Conservation (phyloP, 2,329 filamentous ascomycete species). For the Aureobasidium leucospermi region DNA sequence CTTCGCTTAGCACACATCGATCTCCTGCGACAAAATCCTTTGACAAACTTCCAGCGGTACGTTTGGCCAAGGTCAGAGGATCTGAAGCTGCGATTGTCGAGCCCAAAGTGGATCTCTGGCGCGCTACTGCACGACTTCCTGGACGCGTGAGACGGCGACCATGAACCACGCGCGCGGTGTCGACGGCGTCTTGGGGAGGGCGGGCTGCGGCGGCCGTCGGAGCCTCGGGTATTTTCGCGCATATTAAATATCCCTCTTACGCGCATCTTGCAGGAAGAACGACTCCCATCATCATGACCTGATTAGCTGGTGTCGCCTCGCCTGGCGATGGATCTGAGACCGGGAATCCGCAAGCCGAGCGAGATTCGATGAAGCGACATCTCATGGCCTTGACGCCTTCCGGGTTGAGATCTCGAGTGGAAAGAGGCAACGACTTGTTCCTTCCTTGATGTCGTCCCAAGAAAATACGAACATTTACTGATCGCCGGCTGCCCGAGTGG, state of each 20-base stretch:
- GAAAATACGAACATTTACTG: not conserved
- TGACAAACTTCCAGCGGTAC: not conserved
- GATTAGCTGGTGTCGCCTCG: not conserved
- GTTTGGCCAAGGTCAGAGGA: not conserved
- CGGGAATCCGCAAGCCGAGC: not conserved
- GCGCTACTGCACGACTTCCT: not conserved
- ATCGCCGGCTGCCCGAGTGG: not conserved
- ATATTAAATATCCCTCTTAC: slow-evolving; percentile 4
- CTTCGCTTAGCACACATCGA: not conserved
- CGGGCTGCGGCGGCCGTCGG: not conserved
- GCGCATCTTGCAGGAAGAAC: not conserved
- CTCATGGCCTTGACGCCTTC: not conserved
- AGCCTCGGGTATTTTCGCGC: not conserved
- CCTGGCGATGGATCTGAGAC: not conserved
- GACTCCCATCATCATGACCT: not conserved
- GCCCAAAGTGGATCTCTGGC: not conserved
- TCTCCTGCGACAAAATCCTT: not conserved
- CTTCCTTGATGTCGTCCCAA: not conserved
- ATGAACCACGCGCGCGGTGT: not conserved
- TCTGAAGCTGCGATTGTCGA: not conserved
- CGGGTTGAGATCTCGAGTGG: not conserved
- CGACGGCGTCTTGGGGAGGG: slow-evolving; percentile 1
- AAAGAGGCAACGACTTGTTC: not conserved
- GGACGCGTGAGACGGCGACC: not conserved
- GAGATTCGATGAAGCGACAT: not conserved